Evolutionary conservation across 768 basidiomycete genomes (phyloP), one percentile per base, ranked within the genome.

Genomic region (Psilocybe subaeruginosa): DNA sequence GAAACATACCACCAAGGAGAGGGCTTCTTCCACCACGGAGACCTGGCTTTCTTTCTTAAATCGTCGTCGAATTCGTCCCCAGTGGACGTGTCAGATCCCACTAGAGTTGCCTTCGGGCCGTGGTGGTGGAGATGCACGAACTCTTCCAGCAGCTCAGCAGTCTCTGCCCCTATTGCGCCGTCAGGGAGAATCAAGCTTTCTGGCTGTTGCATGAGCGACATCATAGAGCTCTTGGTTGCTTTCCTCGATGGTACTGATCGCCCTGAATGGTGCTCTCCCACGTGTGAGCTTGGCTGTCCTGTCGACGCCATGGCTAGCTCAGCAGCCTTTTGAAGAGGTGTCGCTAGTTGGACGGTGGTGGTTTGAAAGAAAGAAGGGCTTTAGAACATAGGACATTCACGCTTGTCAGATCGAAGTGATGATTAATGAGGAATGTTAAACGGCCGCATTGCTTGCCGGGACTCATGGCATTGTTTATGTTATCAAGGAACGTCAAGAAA

Each of bases 11-110:
- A 93, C 76, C 78, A 82, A 0, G 89, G 80, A 0, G 91, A 91
- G 3, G 92, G 90, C 46, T 82, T 77, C 75, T 78, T 91, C 84
- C 88, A 92, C 91, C 91, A 93, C 2, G 90, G 87, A 49, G 81
- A 76, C 64, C 59, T 70, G 68, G 63, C 73, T 69, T 54, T 68
- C 55, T 64, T 66, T 14, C 60, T 60, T 7, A 35, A 68, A 31
- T 75, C 73, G n/a, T 68, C 69, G 11, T 66, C 62, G 17, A 51
- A 45, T 29, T 48, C 51, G 11, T 57, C 51, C 31, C 33, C 56
- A 16, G 16, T 7, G 9, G 37, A 47, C 41, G 31, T 35, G 30
- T 55, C 55, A 17, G 52, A 58, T 33, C 58, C 64, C 16, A 64
- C 63, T 16, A 63, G 58, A 16, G 68, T 64, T 31, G 8, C 33